phyloP scores from a whole-genome alignment of 352 stramenopile genomes.

The Pythium guiyangense region DNA sequence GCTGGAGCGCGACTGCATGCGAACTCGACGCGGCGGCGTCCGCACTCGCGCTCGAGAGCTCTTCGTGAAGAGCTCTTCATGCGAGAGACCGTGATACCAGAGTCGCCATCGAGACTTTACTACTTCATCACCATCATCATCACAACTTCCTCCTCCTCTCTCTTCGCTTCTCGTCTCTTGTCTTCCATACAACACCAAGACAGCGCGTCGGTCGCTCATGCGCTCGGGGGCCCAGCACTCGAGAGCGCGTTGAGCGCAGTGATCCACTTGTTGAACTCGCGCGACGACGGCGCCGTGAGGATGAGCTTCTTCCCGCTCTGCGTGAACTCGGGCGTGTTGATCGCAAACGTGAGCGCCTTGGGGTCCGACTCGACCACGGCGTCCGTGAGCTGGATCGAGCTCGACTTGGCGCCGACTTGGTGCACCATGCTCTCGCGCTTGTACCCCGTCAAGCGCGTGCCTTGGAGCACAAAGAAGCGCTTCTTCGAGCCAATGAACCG shows the following conservation, averaged over 20 bases:
- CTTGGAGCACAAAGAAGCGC: slow-evolving; percentile 78
- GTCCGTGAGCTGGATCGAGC: slow-evolving; percentile 55
- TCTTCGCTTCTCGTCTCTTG: no score
- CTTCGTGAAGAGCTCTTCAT: no score
- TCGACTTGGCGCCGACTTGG: slow-evolving; percentile 68
- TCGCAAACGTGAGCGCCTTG: slow-evolving; percentile 63
- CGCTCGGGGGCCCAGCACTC: slow-evolving; percentile 25
- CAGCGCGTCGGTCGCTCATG: no score
- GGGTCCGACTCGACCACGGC: slow-evolving; percentile 70
- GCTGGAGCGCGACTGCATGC: slow-evolving; percentile 1
- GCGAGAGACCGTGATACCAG: no score
- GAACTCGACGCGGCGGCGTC: slow-evolving; percentile 6
- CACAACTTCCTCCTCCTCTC: background rate
- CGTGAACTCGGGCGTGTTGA: slow-evolving; percentile 68
- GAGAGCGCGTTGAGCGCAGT: slow-evolving; percentile 53
- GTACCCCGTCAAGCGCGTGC: slow-evolving; percentile 56
- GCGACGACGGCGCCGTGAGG: slow-evolving; percentile 59
- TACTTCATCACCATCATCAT: background rate
- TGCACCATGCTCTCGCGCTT: slow-evolving; percentile 76
- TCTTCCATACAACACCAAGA: no score
- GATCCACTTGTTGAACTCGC: slow-evolving; percentile 87
- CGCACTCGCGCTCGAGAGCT: no score
- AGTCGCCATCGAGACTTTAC: background rate
- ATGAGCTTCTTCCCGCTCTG: slow-evolving; percentile 80
- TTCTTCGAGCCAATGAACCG: slow-evolving; percentile 84